phyloP scores from a whole-genome alignment of 495 filamentous ascomycete genomes.

The Beverwykella pulmonaria region DNA sequence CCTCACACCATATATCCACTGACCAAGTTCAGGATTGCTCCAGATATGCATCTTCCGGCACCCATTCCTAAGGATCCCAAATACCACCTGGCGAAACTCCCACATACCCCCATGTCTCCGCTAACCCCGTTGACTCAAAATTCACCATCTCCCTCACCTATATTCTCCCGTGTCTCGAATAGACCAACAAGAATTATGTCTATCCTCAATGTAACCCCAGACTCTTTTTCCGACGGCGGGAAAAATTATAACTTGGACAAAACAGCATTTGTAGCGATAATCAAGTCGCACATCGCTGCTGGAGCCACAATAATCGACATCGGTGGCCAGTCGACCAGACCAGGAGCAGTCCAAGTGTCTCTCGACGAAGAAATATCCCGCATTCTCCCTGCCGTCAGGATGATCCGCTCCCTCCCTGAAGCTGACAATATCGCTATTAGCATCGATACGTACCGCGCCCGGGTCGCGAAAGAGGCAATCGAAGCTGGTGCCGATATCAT shows the following conservation, averaged over 20 bases:
- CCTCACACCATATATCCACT: conserved; percentile 1
- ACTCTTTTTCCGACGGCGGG: conserved; percentile 96
- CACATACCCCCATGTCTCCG: conserved; percentile 62
- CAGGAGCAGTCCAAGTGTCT: conserved; percentile 65
- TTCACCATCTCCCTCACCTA: conserved; percentile 50
- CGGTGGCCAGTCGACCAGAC: conserved; percentile 89
- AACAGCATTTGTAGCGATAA: conserved; percentile 52
- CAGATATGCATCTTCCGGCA: conserved; percentile 25
- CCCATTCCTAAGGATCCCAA: conserved; percentile 34
- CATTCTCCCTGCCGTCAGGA: conserved; percentile 73
- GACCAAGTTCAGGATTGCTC: conserved; percentile 38
- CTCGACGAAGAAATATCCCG: conserved; percentile 74
- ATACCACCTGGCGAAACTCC: conserved; percentile 67
- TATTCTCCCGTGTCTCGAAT: conserved; percentile 64
- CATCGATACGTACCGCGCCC: conserved; percentile 88
- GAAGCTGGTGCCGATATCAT: conserved; percentile 87
- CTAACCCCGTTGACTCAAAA: conserved; percentile 65
- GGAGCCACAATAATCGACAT: conserved; percentile 88
- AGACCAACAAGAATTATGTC: conserved; percentile 84
- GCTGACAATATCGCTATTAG: conserved; percentile 69
- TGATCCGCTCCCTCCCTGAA: conserved; percentile 69
- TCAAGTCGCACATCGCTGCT: conserved; percentile 57
- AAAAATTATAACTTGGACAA: conserved; percentile 51
- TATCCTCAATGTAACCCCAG: conserved; percentile 92
- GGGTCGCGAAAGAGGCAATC: conserved; percentile 79